phyloP scores from a whole-genome alignment of 768 basidiomycete species.

The Russula brevipes region DNA sequence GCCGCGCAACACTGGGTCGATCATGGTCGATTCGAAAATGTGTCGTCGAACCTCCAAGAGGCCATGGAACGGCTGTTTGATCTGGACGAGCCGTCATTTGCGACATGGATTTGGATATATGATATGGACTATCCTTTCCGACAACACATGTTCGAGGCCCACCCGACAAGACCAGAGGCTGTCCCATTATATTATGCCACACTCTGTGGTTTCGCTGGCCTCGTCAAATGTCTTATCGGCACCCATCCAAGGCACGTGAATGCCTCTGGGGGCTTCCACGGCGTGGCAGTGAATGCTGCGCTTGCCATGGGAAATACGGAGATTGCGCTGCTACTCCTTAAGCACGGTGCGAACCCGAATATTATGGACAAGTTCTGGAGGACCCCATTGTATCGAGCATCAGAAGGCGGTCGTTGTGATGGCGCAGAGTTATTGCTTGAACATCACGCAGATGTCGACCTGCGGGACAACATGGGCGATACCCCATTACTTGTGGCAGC shows the following conservation, averaged over 20 bases:
- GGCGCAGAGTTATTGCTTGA: neutral
- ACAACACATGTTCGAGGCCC: neutral
- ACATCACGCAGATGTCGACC: neutral
- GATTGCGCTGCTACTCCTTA: neutral
- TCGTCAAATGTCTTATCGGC: neutral
- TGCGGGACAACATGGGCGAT: accelerated
- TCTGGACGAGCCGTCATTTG: neutral
- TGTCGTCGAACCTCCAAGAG: neutral
- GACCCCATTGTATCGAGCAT: neutral
- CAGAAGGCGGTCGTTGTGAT: neutral
- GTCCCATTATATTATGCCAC: neutral
- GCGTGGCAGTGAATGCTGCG: neutral
- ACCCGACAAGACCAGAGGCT: neutral
- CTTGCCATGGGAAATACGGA: neutral
- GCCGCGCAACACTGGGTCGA: slow-evolving; percentile 5
- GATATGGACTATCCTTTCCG: neutral
- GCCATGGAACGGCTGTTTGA: slow-evolving; percentile 5
- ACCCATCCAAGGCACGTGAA: neutral
- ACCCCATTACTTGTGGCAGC: neutral
- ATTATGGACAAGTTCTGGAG: accelerated
- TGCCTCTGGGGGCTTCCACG: neutral
- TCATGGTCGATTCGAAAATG: neutral
- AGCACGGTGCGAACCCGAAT: neutral
- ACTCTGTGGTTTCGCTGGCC: neutral
- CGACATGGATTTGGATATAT: slow-evolving; percentile 9